These are phyloP conservation scores for Rhodosporidiobolus odoratus DNA, from an alignment of 768 basidiomycete genomes.

Conservation along the genomic window DNA sequence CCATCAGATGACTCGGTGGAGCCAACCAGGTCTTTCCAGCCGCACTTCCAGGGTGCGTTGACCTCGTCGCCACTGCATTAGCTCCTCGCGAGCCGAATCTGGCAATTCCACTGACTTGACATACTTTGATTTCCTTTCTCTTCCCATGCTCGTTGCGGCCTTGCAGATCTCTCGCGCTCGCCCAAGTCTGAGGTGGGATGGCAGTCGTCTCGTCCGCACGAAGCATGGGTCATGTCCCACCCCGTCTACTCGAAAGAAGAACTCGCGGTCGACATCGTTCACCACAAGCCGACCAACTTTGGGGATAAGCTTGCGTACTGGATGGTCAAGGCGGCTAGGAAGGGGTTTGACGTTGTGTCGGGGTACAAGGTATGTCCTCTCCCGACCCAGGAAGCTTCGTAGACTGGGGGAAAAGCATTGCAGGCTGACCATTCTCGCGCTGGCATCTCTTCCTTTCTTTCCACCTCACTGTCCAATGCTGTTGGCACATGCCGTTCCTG, in stretches of 20 bases:
- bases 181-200: conserved; percentile 32
- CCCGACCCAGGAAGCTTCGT: too few relatives aligned
- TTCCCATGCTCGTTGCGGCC: not conserved
- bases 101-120: not conserved
- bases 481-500: not conserved
- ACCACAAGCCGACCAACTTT: conserved; percentile 59
- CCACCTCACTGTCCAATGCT: too few relatives aligned
- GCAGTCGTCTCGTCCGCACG: conserved; percentile 37
- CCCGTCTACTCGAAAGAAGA: conserved; percentile 41
- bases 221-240: conserved; percentile 17
- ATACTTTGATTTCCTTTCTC: not conserved
- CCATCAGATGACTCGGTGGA: not conserved
- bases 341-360: conserved; percentile 74
- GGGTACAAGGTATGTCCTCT: conserved; percentile 67
- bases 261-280: conserved; percentile 55
- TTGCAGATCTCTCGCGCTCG: not conserved
- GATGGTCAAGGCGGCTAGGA: conserved; percentile 59
- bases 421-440: too few relatives aligned
- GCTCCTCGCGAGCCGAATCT: not conserved
- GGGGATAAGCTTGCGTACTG: conserved; percentile 67
- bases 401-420: too few relatives aligned
- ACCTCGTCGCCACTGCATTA: not conserved
- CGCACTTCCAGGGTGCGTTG: not conserved
- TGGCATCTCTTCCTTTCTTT: conserved; percentile 46
- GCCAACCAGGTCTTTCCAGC: not conserved